A percentile compares a stretch with the other conserved stretches of the same genome.
phyloP scores from a whole-genome alignment of 495 filamentous ascomycete species.

The Cercophora sp. region DNA sequence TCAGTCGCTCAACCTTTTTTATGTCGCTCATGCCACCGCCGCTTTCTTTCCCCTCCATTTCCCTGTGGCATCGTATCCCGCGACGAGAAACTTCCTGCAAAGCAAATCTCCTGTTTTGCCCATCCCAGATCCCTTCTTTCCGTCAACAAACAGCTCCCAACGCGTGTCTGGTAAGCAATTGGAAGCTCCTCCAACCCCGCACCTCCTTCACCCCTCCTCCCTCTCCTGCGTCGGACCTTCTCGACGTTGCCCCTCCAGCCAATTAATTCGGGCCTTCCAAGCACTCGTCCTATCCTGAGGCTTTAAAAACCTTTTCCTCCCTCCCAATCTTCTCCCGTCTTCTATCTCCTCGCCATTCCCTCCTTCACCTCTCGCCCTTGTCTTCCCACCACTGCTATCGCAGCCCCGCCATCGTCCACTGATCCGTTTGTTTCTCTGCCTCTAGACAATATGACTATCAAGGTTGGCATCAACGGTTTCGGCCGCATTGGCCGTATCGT shows the following conservation, averaged over 20 bases:
- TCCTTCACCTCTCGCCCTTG: constrained; percentile 5
- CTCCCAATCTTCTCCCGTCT: constrained; percentile 13
- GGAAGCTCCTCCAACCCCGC: constrained; percentile 24
- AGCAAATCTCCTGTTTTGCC: constrained; percentile 2
- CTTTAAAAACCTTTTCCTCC: constrained; percentile 29
- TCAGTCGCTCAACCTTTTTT: constrained; percentile 27
- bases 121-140: not conserved
- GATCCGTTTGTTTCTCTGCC: not conserved
- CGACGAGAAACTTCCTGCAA: no score
- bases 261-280: constrained; percentile 14
- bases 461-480: constrained; percentile 99
- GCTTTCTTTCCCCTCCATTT: constrained; percentile 9
- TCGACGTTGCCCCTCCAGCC: constrained; percentile 7
- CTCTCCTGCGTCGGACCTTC: constrained; percentile 29
- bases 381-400: no score
- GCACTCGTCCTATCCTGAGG: constrained; percentile 10
- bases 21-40: constrained; percentile 35
- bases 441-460: constrained; percentile 43
- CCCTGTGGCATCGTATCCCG: no score
- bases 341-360: constrained; percentile 15
- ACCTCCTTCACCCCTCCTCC: constrained; percentile 18
- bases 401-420: no score
- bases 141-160: not conserved
- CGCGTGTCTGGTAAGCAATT: constrained; percentile 18
- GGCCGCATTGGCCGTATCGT: constrained; percentile 98